Evolutionary conservation across 2,329 filamentous ascomycete genomes (phyloP), one percentile per base, ranked within the genome.

Genomic region (Trichoderma sp.): DNA sequence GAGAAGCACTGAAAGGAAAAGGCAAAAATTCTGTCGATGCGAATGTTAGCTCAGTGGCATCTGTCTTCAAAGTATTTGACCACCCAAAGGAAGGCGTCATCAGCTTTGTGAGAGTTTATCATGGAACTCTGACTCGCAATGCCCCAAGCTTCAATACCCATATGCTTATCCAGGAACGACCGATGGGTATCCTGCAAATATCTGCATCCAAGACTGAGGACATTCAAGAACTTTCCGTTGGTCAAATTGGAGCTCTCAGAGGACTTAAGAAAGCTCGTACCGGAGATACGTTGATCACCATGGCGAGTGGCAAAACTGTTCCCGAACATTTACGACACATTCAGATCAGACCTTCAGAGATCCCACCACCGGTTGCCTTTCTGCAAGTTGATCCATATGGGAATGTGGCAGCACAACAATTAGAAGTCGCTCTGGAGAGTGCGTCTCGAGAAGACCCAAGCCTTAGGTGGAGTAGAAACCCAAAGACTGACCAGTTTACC

Each of bases 281-380:
- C 1, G 95, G 95, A 1, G 95, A 99, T 75, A 99, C 95, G 0
- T 80, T 99, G 17, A 86, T 98, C 37, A 88, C 90, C 2, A 93
- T 92, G 72, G 83, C 86, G 27, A 87, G 79, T 9, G 80, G 80
- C 75, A 86, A 86, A 7, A 85, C 87, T 0, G 89, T 92, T 1
- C 88, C 91, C 19, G 85, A 89, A 17, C 85, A 88, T 1, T 81
- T 97, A 58, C 88, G 90, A 59, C 89, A 86, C 17, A 81, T 98
- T 17, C 93, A 97, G 75, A 87, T 99, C 39, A 88, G 93, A 17
- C 93, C 95, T 0, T 95, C 97, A 32, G 87, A 92, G 68, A 92
- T 97, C 0, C 94, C 95, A 0, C 93, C 95, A 0, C 93, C 95
- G 0, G 95, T 99, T 0, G 97, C 97, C 75, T 99, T 98, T 78